These are phyloP conservation scores for Rhizophagus sp. DNA, from an alignment of 192 early-diverging fungal species.

Conservation along the genomic window DNA sequence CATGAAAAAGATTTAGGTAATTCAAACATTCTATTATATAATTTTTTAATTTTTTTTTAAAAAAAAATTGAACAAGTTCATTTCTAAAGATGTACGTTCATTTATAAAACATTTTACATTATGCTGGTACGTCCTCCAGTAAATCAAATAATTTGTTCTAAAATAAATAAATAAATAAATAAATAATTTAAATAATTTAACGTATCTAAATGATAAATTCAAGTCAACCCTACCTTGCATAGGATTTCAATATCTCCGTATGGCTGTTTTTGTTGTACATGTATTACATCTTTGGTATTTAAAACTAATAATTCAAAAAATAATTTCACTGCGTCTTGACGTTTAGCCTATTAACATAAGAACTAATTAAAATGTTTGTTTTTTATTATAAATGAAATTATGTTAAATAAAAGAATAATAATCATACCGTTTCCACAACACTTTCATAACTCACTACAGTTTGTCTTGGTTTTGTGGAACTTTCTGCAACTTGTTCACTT, in stretches of 20 bases:
- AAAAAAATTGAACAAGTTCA: not conserved
- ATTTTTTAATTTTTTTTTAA: not conserved
- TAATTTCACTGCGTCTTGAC: conserved; percentile 73
- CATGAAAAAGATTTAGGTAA: no score
- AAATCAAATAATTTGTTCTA: conserved; percentile 19
- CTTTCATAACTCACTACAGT: conserved; percentile 10
- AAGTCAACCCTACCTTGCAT: conserved; percentile 31
- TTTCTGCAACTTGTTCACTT: conserved; percentile 7
- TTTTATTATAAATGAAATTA: not conserved
- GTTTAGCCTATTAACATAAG: conserved; percentile 43
- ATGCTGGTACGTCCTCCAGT: not conserved
- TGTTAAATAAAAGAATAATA: conserved; percentile 31
- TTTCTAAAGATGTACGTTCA: not conserved
- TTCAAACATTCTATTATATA: no score
- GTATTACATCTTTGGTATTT: conserved; percentile 81
- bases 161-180: not conserved
- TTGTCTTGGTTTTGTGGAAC: not conserved
- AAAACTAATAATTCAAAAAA: conserved; percentile 95
- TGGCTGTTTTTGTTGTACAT: conserved; percentile 75
- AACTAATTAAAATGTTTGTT: not conserved
- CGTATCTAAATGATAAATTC: not conserved
- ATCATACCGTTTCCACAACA: conserved; percentile 33
- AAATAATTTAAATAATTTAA: not conserved
- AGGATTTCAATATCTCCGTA: conserved; percentile 83
- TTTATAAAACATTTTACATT: not conserved